Evolutionary conservation across 2,329 filamentous ascomycete genomes (phyloP).

Genomic region (Epichloe festucae): DNA sequence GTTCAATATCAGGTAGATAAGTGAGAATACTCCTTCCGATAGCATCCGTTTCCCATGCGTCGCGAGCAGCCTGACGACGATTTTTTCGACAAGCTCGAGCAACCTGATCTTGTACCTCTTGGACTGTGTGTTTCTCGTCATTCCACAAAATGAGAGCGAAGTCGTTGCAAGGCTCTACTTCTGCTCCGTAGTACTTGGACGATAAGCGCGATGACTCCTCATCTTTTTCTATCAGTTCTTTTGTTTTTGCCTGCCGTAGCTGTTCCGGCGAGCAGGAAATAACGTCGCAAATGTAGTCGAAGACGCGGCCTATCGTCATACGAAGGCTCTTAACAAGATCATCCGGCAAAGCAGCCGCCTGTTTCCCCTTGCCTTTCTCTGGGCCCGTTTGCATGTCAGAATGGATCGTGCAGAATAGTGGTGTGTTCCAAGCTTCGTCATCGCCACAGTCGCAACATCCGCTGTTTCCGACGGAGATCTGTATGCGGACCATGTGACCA

Average conservation of each 20-base stretch:
- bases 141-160: slow-evolving; percentile 91
- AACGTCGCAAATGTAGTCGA: slow-evolving; percentile 96
- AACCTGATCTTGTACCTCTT: slow-evolving; percentile 82
- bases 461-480: slow-evolving; percentile 77
- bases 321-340: slow-evolving; percentile 67
- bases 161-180: slow-evolving; percentile 34
- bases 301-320: slow-evolving; percentile 70
- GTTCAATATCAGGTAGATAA: slow-evolving; percentile 57
- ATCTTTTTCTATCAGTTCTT: slow-evolving; percentile 65
- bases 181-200: slow-evolving; percentile 55
- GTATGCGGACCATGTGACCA: slow-evolving; percentile 82
- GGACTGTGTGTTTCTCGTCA: slow-evolving; percentile 94
- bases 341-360: slow-evolving; percentile 48
- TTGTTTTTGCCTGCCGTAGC: slow-evolving; percentile 71
- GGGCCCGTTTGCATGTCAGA: slow-evolving; percentile 43
- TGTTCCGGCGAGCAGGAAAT: slow-evolving; percentile 97
- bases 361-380: slow-evolving; percentile 49
- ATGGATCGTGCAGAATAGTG: slow-evolving; percentile 88
- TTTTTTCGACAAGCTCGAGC: slow-evolving; percentile 73
- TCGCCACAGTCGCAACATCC: slow-evolving; percentile 98
- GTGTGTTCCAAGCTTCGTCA: slow-evolving; percentile 80
- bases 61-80: slow-evolving; percentile 52
- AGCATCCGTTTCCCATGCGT: slow-evolving; percentile 80
- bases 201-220: slow-evolving; percentile 67
- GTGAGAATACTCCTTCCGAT: slow-evolving; percentile 77